A percentile compares a stretch with the other conserved stretches of the same genome.
Evolutionary conservation across 768 basidiomycete species (phyloP).

Genomic region (Sporobolomyces pararoseus): DNA sequence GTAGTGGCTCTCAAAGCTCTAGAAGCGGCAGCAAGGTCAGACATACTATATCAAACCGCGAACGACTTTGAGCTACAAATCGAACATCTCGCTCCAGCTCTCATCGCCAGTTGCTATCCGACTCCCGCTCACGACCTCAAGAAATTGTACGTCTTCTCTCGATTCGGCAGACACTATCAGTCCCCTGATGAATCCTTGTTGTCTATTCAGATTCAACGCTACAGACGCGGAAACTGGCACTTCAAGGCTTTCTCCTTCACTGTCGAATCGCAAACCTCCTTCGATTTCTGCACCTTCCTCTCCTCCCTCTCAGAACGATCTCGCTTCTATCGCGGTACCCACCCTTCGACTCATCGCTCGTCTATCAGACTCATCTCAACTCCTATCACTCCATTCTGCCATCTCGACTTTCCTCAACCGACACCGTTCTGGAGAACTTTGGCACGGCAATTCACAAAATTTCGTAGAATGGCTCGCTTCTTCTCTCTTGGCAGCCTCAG

Average conservation of each 20-base stretch:
- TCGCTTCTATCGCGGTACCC: slow-evolving; percentile 11
- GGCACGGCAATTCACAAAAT: slow-evolving; percentile 5
- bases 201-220: slow-evolving; percentile 13
- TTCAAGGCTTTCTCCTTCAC: neutral
- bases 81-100: slow-evolving; percentile 16
- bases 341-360: slow-evolving; percentile 17
- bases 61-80: slow-evolving; percentile 30
- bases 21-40: slow-evolving; percentile 20
- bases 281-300: slow-evolving; percentile 7
- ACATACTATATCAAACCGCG: slow-evolving; percentile 18
- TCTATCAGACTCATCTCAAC: slow-evolving; percentile 24
- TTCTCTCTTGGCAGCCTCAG: slow-evolving; percentile 1
- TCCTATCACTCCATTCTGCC: slow-evolving; percentile 17
- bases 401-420: slow-evolving; percentile 27
- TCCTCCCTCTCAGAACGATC: neutral
- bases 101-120: slow-evolving; percentile 17
- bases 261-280: slow-evolving; percentile 19
- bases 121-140: slow-evolving; percentile 4
- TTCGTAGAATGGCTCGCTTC: slow-evolving; percentile 27
- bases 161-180: neutral
- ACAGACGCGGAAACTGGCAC: slow-evolving; percentile 1
- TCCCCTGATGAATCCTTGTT: no score
- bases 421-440: slow-evolving; percentile 12
- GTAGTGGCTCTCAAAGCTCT: slow-evolving; percentile 26
- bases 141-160: neutral